A percentile compares a stretch with the other conserved stretches of the same genome.
phyloP scores from a whole-genome alignment of 169 alveolate species.

The Eimeria praecox region DNA sequence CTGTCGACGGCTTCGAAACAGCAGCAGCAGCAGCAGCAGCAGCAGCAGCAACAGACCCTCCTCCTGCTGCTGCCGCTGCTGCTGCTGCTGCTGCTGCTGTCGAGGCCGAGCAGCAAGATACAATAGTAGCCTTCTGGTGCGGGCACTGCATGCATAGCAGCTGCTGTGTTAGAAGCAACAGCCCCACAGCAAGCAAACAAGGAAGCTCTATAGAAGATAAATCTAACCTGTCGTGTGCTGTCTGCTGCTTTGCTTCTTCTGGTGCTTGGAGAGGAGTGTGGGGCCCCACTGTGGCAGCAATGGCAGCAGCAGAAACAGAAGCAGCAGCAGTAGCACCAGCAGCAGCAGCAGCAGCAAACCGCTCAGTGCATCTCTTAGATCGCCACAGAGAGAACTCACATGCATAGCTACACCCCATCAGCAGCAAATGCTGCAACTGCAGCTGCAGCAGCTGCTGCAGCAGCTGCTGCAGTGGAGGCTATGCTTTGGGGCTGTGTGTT shows the following conservation, averaged over 20 bases:
- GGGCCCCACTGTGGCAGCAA: background rate
- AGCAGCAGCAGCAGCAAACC: background rate
- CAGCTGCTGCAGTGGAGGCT: background rate
- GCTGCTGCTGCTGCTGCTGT: background rate
- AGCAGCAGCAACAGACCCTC: too few relatives aligned
- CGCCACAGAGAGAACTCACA: background rate
- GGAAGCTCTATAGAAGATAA: background rate
- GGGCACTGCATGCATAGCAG: conserved; percentile 52
- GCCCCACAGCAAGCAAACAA: background rate
- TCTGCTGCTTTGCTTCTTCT: conserved; percentile 17
- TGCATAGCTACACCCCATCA: background rate
- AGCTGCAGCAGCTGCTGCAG: background rate
- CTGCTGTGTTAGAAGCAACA: conserved; percentile 2
- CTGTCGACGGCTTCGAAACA: background rate
- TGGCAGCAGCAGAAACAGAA: background rate
- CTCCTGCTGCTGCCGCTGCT: background rate
- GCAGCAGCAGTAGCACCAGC: background rate
- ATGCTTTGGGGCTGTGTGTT: background rate
- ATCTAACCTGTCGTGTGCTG: background rate
- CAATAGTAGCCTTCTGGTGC: conserved; percentile 13
- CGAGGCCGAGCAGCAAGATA: background rate
- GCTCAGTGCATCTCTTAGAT: background rate
- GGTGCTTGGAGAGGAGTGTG: conserved; percentile 6
- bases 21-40: too few relatives aligned
- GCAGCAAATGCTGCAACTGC: background rate